phyloP scores from a whole-genome alignment of 495 filamentous ascomycete genomes.

The Annulohypoxylon bovei region DNA sequence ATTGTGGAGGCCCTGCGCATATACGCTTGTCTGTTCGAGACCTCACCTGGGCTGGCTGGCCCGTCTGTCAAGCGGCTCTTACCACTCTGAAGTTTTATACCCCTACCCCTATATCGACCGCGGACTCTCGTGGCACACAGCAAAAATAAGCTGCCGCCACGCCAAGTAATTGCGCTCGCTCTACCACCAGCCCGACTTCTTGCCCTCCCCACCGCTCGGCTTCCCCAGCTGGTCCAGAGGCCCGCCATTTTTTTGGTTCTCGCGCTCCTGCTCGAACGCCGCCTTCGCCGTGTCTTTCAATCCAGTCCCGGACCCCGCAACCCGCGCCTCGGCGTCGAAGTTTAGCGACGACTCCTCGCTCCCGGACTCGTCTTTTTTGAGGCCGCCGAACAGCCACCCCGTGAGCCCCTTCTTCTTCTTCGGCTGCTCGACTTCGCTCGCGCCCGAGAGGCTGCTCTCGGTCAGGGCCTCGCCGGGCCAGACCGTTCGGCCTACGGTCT shows the following conservation, averaged over 20 bases:
- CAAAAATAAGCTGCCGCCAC: neutral
- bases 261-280: constrained; percentile 61
- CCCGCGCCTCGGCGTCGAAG: constrained; percentile 34
- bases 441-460: constrained; percentile 25
- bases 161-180: neutral
- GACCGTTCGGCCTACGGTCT: constrained; percentile 12
- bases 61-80: neutral
- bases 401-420: constrained; percentile 39
- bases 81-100: neutral
- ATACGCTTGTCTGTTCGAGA: neutral
- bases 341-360: constrained; percentile 44
- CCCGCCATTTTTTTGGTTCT: constrained; percentile 60
- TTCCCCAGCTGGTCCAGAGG: constrained; percentile 56
- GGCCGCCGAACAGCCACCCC: constrained; percentile 53
- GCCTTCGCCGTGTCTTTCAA: constrained; percentile 50
- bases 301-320: constrained; percentile 7
- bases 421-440: constrained; percentile 50
- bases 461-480: constrained; percentile 40
- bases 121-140: neutral
- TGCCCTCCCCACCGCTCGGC: constrained; percentile 8
- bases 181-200: constrained; percentile 52
- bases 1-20: neutral
- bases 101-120: neutral
- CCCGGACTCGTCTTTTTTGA: constrained; percentile 69
- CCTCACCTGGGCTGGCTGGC: neutral